Evolutionary conservation across 208 protist genomes (phyloP).

Genomic region (Eutreptiella sp.): DNA sequence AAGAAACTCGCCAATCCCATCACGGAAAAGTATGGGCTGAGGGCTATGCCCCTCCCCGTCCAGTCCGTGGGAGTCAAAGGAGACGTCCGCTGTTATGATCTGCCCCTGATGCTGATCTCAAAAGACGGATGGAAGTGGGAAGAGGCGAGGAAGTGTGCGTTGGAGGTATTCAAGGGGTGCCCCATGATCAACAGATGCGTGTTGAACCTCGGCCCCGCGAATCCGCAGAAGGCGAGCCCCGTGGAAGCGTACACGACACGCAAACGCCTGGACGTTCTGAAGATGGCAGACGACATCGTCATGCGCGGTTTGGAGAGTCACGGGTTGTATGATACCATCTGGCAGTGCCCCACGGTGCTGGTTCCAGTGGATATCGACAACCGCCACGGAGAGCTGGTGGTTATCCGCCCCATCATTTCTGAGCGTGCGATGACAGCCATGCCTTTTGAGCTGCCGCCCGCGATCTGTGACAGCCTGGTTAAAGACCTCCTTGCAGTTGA

Average conservation of each 20-base stretch:
- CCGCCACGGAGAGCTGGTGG: constrained; percentile 71
- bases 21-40: constrained; percentile 25
- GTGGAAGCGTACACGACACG: constrained; percentile 55
- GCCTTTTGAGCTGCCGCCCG: constrained; percentile 20
- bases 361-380: constrained; percentile 73
- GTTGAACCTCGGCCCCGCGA: constrained; percentile 46
- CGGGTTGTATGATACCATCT: constrained; percentile 59
- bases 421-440: constrained; percentile 20
- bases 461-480: constrained; percentile 42
- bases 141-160: constrained; percentile 58
- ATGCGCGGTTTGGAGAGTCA: too few relatives aligned
- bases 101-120: constrained; percentile 67
- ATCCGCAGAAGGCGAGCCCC: constrained; percentile 50
- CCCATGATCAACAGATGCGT: constrained; percentile 84
- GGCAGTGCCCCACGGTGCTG: constrained; percentile 61
- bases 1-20: constrained; percentile 6
- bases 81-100: constrained; percentile 92
- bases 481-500: constrained; percentile 34
- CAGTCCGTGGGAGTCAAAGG: constrained; percentile 93
- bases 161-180: constrained; percentile 75
- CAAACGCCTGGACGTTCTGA: constrained; percentile 79
- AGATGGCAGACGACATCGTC: constrained; percentile 84
- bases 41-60: constrained; percentile 69
- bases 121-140: constrained; percentile 58
- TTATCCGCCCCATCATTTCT: constrained; percentile 38